A percentile compares a stretch with the other conserved stretches of the same genome.
Conservation (phyloP, 306 rosid species). For the Sicyos baderoa region DNA sequence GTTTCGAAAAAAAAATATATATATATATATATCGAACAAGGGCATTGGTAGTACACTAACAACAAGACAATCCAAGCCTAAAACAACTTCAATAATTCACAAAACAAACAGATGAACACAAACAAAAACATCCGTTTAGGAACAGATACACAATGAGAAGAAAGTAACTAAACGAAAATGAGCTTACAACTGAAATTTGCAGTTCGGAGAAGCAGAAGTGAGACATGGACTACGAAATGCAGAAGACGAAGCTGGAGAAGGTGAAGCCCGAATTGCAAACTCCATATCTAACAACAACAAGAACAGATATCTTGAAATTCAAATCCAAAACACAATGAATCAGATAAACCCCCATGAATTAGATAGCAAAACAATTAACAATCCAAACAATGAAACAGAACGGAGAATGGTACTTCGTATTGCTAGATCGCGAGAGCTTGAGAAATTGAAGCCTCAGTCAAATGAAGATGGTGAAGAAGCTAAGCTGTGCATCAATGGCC, state of each 20-base stretch:
- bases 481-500: constrained; percentile 2
- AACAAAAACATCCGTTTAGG: background rate
- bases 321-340: constrained; percentile 5
- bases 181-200: constrained; percentile 46
- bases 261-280: constrained; percentile 36
- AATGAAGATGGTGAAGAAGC: background rate
- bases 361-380: background rate
- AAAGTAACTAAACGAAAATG: background rate
- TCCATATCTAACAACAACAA: constrained; percentile 29
- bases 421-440: background rate
- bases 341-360: background rate
- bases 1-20: too few species aligned
- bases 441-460: background rate
- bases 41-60: too few species aligned
- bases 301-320: background rate
- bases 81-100: background rate
- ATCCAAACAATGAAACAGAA: too few species aligned
- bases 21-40: too few species aligned
- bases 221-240: constrained; percentile 40
- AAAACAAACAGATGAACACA: background rate
- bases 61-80: too few species aligned
- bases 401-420: background rate
- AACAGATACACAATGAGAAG: too few species aligned
- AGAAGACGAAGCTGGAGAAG: constrained; percentile 35
- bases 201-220: constrained; percentile 43